Evolutionary conservation across 164 flowering plant species (phyloP), one percentile per base, ranked within the genome.

Genomic region (Kingdonia uniflora): DNA sequence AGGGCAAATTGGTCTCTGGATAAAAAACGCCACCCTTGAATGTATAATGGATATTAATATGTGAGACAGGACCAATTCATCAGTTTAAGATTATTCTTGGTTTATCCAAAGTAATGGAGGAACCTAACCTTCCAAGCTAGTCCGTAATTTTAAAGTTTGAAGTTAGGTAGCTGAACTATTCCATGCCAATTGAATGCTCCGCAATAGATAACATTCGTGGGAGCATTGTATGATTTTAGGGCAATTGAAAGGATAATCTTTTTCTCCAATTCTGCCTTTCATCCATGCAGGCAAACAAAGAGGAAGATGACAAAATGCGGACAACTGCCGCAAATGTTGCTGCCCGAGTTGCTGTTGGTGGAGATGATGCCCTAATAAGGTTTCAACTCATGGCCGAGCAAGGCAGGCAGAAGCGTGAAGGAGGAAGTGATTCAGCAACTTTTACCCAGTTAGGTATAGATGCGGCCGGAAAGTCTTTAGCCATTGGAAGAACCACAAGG

Each of bases 321-420:
- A 65, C 91, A 52, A 81, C 82, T 24, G 99, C 91, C 17, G 97
- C 99, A 58, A 92, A 88, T 73, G 86, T 82, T 59, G 95, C 97
- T 62, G 95, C 96, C 19, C 78, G 97, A 57, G 92, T 85, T 66
- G 95, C 97, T 62, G 84, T 80, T 70, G 97, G 97, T 55, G 97
- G 88, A 52, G 91, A 81, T 72, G 97, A 92, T 68, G 77, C 84
- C 86, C 57, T 78, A 41, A 80, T 87, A 23, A 88, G 80, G 61
- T 92, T 97, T 97, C 91, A 84, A 67, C 81, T 81, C 47, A 86
- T 84, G 97, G 91, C 89, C 55, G 96, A 88, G 71, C 83, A 78
- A 63, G 90, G 88, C 24, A 80, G 76, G 19, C 91, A 80, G 70
- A 88, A 88, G 65, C 85, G 85, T 55, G 87, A 79, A 65, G 95